Evolutionary conservation across 192 early-diverging fungal species (phyloP).

Genomic region (Podila horticola): DNA sequence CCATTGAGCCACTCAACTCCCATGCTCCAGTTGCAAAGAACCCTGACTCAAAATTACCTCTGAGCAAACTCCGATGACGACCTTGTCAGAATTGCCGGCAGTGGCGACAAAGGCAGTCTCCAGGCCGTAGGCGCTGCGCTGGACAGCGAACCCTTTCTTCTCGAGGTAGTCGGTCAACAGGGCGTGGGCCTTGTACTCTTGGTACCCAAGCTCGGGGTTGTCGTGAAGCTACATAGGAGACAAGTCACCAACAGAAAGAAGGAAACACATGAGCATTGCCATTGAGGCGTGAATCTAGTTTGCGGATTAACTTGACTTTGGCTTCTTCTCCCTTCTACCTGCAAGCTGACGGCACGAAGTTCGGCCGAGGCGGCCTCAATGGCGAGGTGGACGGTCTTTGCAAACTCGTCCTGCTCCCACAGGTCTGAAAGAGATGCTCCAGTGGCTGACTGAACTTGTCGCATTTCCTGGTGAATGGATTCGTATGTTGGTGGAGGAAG

Average conservation of each 20-base stretch:
- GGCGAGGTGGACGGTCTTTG: slow-evolving; percentile 31
- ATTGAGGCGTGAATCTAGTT: background rate
- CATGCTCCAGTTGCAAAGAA: background rate
- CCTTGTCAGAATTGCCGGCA: slow-evolving; percentile 41
- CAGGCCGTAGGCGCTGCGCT: slow-evolving; percentile 67
- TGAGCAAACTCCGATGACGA: slow-evolving; percentile 45
- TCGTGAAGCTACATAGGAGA: slow-evolving; percentile 59
- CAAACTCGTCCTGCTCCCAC: slow-evolving; percentile 43
- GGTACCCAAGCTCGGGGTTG: slow-evolving; percentile 64
- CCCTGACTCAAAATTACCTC: slow-evolving; percentile 14
- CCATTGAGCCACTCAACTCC: background rate
- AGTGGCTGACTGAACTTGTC: slow-evolving; percentile 1
- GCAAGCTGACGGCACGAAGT: slow-evolving; percentile 56
- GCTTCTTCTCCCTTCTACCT: slow-evolving; percentile 21
- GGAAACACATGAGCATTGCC: too few relatives aligned
- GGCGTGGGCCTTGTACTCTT: slow-evolving; percentile 69
- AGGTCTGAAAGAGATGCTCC: slow-evolving; percentile 14
- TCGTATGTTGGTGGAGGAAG: slow-evolving; percentile 34
- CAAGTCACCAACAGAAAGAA: background rate
- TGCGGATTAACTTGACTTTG: background rate
- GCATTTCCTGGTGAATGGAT: slow-evolving; percentile 20
- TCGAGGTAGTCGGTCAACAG: slow-evolving; percentile 74
- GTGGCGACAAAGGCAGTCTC: slow-evolving; percentile 79
- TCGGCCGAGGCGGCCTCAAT: slow-evolving; percentile 52
- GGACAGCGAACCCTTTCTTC: slow-evolving; percentile 69